phyloP scores from a whole-genome alignment of 1,284 basidiomycete genomes.

The Amylostereum areolatum region DNA sequence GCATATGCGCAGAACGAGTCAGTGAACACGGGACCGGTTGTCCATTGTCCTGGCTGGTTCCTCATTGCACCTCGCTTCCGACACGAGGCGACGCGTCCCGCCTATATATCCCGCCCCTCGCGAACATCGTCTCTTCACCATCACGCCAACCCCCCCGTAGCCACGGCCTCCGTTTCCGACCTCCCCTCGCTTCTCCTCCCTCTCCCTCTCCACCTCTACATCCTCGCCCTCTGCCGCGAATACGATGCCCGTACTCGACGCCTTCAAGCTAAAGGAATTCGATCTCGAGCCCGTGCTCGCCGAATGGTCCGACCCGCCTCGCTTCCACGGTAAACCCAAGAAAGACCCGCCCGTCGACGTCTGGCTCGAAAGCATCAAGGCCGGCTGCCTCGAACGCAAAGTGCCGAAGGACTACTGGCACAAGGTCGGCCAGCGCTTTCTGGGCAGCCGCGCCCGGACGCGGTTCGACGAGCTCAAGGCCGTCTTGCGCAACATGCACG shows the following conservation, averaged over 20 bases:
- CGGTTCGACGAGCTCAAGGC: conserved; percentile 64
- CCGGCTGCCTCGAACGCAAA: conserved; percentile 58
- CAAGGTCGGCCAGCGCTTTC: conserved; percentile 67
- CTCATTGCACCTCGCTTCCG: no score
- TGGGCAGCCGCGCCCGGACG: conserved; percentile 56
- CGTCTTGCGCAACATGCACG: conserved; percentile 66
- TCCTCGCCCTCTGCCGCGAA: no score
- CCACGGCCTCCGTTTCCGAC: no score
- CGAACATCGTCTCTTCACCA: no score
- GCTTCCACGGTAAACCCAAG: conserved; percentile 59
- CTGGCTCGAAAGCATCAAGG: conserved; percentile 64
- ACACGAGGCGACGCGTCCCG: no score
- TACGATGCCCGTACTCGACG: conserved; percentile 49
- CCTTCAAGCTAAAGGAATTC: conserved; percentile 70
- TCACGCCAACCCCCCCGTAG: no score
- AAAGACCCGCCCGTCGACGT: conserved; percentile 62
- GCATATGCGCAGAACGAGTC: no score
- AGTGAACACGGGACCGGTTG: no score
- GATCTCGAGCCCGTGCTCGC: conserved; percentile 60
- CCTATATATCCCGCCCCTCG: no score
- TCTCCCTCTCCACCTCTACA: conserved; percentile 9
- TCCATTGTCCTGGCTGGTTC: no score
- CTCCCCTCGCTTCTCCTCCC: conserved; percentile 5
- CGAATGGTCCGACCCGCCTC: conserved; percentile 57
- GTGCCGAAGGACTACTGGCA: conserved; percentile 75